Evolutionary conservation across 306 rosid species (phyloP).

Genomic region (Canavalia gladiata): DNA sequence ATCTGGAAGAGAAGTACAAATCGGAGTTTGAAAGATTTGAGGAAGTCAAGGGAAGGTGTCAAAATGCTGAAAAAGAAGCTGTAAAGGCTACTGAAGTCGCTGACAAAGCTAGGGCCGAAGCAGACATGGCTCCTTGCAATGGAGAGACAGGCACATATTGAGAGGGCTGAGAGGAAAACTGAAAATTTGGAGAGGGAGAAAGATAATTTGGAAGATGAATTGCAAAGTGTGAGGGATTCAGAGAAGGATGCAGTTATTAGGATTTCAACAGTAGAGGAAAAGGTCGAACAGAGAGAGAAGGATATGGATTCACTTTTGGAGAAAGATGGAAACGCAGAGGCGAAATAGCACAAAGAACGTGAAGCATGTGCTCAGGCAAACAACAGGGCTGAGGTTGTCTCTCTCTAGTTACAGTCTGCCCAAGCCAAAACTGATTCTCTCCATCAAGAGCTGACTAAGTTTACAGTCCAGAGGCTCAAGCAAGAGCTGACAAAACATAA

Average conservation of each 20-base stretch:
- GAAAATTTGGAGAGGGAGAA: slow-evolving; percentile 73
- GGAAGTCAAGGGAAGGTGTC: slow-evolving; percentile 75
- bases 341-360: slow-evolving; percentile 72
- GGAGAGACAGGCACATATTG: slow-evolving; percentile 72
- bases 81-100: slow-evolving; percentile 76
- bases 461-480: slow-evolving; percentile 76
- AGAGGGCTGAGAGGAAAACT: slow-evolving; percentile 75
- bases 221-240: slow-evolving; percentile 61
- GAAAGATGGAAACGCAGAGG: slow-evolving; percentile 68
- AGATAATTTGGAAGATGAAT: slow-evolving; percentile 56
- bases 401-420: slow-evolving; percentile 77
- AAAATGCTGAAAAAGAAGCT: slow-evolving; percentile 73
- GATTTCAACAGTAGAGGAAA: slow-evolving; percentile 65
- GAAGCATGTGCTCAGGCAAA: slow-evolving; percentile 83
- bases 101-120: slow-evolving; percentile 77
- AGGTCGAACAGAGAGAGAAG: slow-evolving; percentile 79
- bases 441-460: slow-evolving; percentile 77
- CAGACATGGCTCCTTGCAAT: slow-evolving; percentile 75
- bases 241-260: slow-evolving; percentile 67
- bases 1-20: slow-evolving; percentile 72
- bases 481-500: slow-evolving; percentile 87
- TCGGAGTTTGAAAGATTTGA: slow-evolving; percentile 72
- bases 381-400: slow-evolving; percentile 78
- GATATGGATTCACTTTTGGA: slow-evolving; percentile 74
- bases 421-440: slow-evolving; percentile 79